Evolutionary conservation across 805 yeast genomes (phyloP).

Genomic region (Barnettozyma wickerhamii): DNA sequence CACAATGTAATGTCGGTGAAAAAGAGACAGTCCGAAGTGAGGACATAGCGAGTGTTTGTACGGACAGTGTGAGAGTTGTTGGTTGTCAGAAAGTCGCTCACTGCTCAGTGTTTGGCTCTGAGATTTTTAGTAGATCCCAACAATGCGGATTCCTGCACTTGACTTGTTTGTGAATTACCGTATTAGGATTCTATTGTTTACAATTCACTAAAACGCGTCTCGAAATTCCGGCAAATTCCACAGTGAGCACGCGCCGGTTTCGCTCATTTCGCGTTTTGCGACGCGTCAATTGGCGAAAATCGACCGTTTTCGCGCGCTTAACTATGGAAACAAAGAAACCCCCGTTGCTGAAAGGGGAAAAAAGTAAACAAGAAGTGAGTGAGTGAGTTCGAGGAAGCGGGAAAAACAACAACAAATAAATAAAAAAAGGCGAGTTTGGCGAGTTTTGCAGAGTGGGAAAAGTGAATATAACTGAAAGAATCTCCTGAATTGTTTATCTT

Average conservation of each 20-base stretch:
- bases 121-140: background rate
- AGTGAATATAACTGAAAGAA: too few relatives aligned
- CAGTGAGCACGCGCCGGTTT: background rate
- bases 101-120: too few relatives aligned
- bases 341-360: slow-evolving; percentile 21
- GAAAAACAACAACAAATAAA: slow-evolving; percentile 1
- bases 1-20: too few relatives aligned
- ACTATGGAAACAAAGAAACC: background rate
- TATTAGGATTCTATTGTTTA: too few relatives aligned
- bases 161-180: background rate
- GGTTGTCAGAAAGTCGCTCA: too few relatives aligned
- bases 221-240: background rate
- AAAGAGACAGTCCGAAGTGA: too few relatives aligned
- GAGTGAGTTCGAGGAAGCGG: background rate
- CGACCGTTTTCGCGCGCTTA: background rate
- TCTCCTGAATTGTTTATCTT: too few relatives aligned
- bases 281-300: background rate
- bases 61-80: too few relatives aligned
- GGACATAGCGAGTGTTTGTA: too few relatives aligned
- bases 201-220: too few relatives aligned
- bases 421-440: slow-evolving; percentile 2
- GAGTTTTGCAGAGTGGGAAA: too few relatives aligned
- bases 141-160: background rate
- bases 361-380: slow-evolving; percentile 15
- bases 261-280: background rate